Evolutionary conservation across 371 early-diverging fungal genomes (phyloP).

Genomic region (Rhizopus sp.): DNA sequence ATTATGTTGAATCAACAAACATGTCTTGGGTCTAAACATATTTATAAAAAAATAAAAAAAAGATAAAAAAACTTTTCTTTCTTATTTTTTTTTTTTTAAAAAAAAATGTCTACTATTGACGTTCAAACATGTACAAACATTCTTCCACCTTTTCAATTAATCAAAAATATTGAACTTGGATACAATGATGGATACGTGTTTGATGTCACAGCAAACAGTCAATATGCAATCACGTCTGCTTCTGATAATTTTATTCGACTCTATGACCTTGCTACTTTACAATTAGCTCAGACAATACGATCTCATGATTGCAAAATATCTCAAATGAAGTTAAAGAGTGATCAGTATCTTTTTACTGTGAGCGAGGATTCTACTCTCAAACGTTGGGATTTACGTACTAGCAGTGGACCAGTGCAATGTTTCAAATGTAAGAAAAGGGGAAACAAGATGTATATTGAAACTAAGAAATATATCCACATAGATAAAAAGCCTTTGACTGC

Average conservation of each 20-base stretch:
- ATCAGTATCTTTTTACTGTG: slow-evolving; percentile 64
- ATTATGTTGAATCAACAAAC: background rate
- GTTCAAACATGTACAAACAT: slow-evolving; percentile 28
- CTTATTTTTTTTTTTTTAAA: slow-evolving; percentile 8
- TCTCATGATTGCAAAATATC: slow-evolving; percentile 64
- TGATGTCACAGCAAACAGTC: slow-evolving; percentile 60
- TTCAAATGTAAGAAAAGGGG: slow-evolving; percentile 55
- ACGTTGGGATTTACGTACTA: slow-evolving; percentile 73
- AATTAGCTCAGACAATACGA: slow-evolving; percentile 39
- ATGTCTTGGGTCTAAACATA: background rate
- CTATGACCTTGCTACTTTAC: slow-evolving; percentile 61
- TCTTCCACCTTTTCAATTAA: slow-evolving; percentile 39
- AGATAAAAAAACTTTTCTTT: background rate
- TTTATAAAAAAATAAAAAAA: background rate
- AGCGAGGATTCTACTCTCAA: slow-evolving; percentile 64
- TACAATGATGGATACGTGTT: slow-evolving; percentile 66
- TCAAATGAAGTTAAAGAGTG: slow-evolving; percentile 60
- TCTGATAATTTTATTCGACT: slow-evolving; percentile 69
- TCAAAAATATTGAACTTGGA: slow-evolving; percentile 45
- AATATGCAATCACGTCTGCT: slow-evolving; percentile 66
- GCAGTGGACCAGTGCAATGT: slow-evolving; percentile 49
- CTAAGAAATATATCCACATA: slow-evolving; percentile 14
- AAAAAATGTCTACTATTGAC: slow-evolving; percentile 19
- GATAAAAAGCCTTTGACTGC: slow-evolving; percentile 61
- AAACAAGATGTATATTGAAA: background rate